Conservation (phyloP, 176 grass and related monocot genomes). For the Oryza nivara region DNA sequence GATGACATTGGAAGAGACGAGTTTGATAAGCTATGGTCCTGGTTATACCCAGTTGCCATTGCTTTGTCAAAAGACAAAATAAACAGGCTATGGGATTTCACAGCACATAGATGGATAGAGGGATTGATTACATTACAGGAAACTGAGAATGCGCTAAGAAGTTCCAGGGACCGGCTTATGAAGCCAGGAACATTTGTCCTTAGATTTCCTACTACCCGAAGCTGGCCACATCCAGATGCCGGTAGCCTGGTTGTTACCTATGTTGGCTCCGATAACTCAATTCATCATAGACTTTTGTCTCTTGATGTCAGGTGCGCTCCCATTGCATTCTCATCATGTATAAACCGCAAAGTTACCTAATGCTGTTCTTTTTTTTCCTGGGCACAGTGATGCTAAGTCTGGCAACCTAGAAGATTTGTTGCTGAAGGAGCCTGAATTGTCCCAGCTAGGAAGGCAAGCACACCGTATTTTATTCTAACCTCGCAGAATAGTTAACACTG, state of each 20-base stretch:
- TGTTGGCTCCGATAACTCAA: constrained; percentile 53
- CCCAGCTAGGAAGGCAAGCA: constrained; percentile 67
- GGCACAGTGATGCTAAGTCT: constrained; percentile 45
- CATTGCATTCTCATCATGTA: neutral
- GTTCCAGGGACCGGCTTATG: constrained; percentile 43
- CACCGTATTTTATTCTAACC: neutral
- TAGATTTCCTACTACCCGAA: constrained; percentile 83
- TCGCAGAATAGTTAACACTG: constrained; percentile 13
- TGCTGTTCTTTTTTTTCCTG: constrained; percentile 27
- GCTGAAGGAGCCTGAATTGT: constrained; percentile 77
- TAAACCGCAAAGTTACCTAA: constrained; percentile 5
- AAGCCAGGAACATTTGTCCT: constrained; percentile 77
- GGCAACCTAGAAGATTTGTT: constrained; percentile 77
- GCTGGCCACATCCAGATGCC: constrained; percentile 95
- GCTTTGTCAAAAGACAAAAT: constrained; percentile 69
- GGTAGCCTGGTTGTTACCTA: constrained; percentile 79
- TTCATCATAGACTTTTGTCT: constrained; percentile 80
- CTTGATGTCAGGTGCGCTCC: constrained; percentile 59
- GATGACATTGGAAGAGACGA: constrained; percentile 68
- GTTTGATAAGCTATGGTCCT: constrained; percentile 90
- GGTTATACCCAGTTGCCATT: constrained; percentile 90
- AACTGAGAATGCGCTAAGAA: constrained; percentile 66
- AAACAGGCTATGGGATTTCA: constrained; percentile 71
- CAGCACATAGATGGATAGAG: constrained; percentile 76
- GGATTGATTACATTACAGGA: constrained; percentile 84